A percentile compares a stretch with the other conserved stretches of the same genome.
Evolutionary conservation across 2,329 filamentous ascomycete genomes (phyloP).

Genomic region (Exophiala lecanii-corni): DNA sequence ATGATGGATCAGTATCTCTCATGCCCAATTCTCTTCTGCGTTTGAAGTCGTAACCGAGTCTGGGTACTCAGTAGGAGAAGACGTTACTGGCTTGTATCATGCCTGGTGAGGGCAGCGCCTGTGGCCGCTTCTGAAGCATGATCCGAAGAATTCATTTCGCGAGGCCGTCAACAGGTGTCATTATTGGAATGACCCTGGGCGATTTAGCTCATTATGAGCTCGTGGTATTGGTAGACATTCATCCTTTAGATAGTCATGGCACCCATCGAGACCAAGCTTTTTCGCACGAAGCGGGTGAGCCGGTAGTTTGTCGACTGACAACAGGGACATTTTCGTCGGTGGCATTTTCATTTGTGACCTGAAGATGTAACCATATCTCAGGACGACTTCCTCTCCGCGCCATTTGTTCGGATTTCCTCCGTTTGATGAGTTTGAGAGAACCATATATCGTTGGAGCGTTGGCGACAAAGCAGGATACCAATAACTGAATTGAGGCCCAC

Average conservation of each 20-base stretch:
- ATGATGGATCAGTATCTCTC: too few species aligned
- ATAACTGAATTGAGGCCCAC: constrained; percentile 38
- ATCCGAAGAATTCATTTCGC: too few species aligned
- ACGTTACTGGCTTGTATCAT: too few species aligned
- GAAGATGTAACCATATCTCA: constrained; percentile 22
- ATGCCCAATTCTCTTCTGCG: too few species aligned
- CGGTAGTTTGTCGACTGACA: constrained; percentile 2
- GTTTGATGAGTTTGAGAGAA: constrained; percentile 14
- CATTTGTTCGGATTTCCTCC: constrained; percentile 17
- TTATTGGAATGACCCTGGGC: too few species aligned
- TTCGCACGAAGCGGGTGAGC: constrained; percentile 11
- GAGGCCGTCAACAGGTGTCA: too few species aligned
- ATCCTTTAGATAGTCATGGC: constrained; percentile 9
- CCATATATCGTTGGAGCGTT: constrained; percentile 37
- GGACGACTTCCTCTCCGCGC: constrained; percentile 17
- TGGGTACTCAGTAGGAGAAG: too few species aligned
- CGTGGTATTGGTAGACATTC: too few species aligned
- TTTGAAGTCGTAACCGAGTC: too few species aligned
- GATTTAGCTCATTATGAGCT: too few species aligned
- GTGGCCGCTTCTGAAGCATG: too few species aligned
- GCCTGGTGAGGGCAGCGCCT: too few species aligned
- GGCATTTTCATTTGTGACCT: constrained; percentile 12
- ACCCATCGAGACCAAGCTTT: constrained; percentile 16
- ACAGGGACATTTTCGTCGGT: constrained; percentile 7
- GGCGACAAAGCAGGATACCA: constrained; percentile 33